Evolutionary conservation across 176 grass and related monocot species (phyloP).

Genomic region (Triticum dicoccoides): DNA sequence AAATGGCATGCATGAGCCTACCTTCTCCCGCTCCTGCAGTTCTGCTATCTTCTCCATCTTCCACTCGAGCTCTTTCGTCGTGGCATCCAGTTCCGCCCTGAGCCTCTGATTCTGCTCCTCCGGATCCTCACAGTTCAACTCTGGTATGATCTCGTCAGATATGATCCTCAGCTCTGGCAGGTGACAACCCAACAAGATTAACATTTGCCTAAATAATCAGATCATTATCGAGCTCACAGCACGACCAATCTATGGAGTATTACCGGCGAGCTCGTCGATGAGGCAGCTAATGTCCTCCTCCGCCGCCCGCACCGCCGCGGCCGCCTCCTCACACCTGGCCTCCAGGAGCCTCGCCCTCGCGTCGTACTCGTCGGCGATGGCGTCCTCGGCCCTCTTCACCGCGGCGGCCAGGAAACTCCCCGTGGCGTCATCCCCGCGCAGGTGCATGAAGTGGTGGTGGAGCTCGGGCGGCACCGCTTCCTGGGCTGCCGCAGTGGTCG

Average conservation of each 20-base stretch:
- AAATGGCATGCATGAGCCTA: neutral
- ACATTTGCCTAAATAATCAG: neutral
- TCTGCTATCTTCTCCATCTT: neutral
- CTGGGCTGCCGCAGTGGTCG: slow-evolving; percentile 16
- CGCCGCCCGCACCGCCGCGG: neutral
- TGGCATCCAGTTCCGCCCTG: neutral
- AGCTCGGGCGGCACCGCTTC: neutral
- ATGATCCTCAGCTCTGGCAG: slow-evolving; percentile 7
- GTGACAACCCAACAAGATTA: neutral
- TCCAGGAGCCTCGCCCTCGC: neutral
- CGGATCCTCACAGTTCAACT: neutral
- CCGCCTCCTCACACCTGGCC: slow-evolving; percentile 5
- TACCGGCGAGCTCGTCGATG: slow-evolving; percentile 4
- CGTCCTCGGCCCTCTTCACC: slow-evolving; percentile 32
- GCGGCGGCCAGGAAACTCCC: neutral
- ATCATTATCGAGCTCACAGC: neutral
- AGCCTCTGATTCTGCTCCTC: slow-evolving; percentile 6
- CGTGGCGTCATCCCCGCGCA: neutral
- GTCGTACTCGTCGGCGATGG: slow-evolving; percentile 1
- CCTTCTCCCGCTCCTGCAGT: slow-evolving; percentile 22
- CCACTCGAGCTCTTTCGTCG: neutral
- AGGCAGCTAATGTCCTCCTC: neutral
- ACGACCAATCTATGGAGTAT: neutral
- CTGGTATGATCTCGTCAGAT: neutral
- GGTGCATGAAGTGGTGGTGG: slow-evolving; percentile 19